These are phyloP conservation scores for Carex pumila DNA, from an alignment of 176 grass and related monocot genomes.

Conservation along the genomic window DNA sequence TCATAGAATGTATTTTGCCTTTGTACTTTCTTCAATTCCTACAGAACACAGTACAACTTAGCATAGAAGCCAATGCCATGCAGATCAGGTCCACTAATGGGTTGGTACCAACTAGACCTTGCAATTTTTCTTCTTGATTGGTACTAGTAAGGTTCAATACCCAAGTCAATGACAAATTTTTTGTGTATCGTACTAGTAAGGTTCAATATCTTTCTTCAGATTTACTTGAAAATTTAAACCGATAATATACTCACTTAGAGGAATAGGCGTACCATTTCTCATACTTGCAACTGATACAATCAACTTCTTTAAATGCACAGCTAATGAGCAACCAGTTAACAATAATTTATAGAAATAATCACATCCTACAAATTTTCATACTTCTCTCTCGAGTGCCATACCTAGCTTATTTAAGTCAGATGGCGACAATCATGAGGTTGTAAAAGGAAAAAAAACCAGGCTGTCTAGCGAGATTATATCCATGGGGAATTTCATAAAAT, in stretches of 20 bases:
- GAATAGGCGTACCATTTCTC: not conserved
- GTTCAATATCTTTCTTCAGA: not conserved
- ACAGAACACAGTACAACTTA: not conserved
- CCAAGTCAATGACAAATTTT: not conserved
- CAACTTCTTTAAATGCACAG: not conserved
- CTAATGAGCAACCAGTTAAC: not conserved
- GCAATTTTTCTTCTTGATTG: not conserved
- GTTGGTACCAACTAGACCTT: not conserved
- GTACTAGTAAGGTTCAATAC: not conserved
- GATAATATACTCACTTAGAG: not conserved
- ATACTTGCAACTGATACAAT: not conserved
- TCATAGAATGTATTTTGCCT: constrained; percentile 53
- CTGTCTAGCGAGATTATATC: no score
- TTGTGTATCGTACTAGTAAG: not conserved
- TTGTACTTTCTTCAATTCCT: constrained; percentile 64
- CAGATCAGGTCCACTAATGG: not conserved
- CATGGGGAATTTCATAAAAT: no score
- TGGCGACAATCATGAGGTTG: no score
- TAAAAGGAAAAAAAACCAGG: no score
- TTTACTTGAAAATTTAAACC: no score
- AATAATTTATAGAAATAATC: not conserved
- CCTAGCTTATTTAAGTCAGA: no score
- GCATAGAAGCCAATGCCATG: not conserved
- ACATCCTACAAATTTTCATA: not conserved
- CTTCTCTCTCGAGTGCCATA: no score